These are phyloP conservation scores for Ustilago lituana DNA, from an alignment of 1,284 basidiomycete genomes.

Conservation along the genomic window DNA sequence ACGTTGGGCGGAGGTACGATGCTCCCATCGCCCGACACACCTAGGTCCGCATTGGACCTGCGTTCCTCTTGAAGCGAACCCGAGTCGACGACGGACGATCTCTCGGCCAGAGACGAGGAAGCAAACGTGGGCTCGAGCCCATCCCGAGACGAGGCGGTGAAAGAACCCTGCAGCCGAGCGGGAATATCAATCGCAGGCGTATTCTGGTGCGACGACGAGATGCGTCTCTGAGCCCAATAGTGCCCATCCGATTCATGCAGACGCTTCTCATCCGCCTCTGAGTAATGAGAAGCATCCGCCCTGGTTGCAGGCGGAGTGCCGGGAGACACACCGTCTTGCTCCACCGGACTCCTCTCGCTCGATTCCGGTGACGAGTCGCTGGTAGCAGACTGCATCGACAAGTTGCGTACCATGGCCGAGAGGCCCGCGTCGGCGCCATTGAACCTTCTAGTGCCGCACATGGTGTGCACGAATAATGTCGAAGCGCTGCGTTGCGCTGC, in stretches of 20 bases:
- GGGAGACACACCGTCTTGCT: conserved; percentile 17
- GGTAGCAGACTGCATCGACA: conserved; percentile 31
- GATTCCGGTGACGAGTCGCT: conserved; percentile 41
- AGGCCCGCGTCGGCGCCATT: conserved; percentile 28
- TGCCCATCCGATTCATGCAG: conserved; percentile 54
- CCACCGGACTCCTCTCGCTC: conserved; percentile 37
- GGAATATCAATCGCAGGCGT: conserved; percentile 38
- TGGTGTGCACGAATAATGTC: conserved; percentile 15
- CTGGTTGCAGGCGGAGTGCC: conserved; percentile 44
- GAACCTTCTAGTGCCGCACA: conserved; percentile 34
- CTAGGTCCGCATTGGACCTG: conserved; percentile 43
- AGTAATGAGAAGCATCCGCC: conserved; percentile 50
- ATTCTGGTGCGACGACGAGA: conserved; percentile 34
- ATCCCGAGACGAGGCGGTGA: conserved; percentile 36
- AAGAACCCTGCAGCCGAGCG: conserved; percentile 30
- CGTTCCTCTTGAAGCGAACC: conserved; percentile 36
- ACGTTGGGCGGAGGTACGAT: conserved; percentile 48
- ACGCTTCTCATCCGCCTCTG: conserved; percentile 56
- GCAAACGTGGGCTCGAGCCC: conserved; percentile 41
- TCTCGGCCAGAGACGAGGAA: conserved; percentile 35
- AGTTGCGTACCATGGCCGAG: conserved; percentile 19
- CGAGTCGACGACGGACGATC: conserved; percentile 35
- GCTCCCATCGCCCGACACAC: conserved; percentile 44
- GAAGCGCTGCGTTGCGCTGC: too few relatives aligned
- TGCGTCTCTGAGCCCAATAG: conserved; percentile 50